Percentiles rank a stretch among this genome's conserved stretches.
Conservation (phyloP, 345 rosid species). For the Streptanthus diversifolius region DNA sequence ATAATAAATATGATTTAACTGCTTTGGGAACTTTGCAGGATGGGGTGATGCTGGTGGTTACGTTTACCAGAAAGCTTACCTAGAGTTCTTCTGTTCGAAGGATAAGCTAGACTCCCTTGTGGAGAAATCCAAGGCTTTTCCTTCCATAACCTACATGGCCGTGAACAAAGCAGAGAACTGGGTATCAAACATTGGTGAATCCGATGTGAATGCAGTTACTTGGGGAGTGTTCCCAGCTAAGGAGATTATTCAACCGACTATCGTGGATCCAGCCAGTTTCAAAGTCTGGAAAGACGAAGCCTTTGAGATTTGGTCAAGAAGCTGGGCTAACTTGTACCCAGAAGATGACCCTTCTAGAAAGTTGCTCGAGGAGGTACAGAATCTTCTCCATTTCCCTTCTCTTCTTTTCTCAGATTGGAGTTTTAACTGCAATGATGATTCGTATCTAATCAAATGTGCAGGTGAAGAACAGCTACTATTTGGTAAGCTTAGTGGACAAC, state of each 20-base stretch:
- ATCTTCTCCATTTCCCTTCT: neutral
- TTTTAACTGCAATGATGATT: conserved; percentile 6
- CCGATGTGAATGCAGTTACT: conserved; percentile 82
- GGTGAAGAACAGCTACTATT: conserved; percentile 70
- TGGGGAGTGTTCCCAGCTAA: conserved; percentile 96
- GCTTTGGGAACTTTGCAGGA: conserved; percentile 46
- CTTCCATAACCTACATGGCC: conserved; percentile 64
- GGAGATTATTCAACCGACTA: conserved; percentile 89
- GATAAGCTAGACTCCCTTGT: conserved; percentile 61
- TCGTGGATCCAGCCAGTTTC: conserved; percentile 97
- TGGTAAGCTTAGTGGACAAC: conserved; percentile 68
- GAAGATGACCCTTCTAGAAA: conserved; percentile 63
- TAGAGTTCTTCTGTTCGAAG: conserved; percentile 91
- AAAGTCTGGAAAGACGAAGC: conserved; percentile 97
- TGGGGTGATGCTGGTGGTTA: conserved; percentile 99
- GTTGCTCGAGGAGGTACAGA: conserved; percentile 69
- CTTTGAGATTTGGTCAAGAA: conserved; percentile 87
- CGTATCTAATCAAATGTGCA: conserved; percentile 35
- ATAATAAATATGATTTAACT: neutral
- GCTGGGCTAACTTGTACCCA: conserved; percentile 76
- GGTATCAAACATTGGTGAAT: conserved; percentile 49
- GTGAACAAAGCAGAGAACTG: conserved; percentile 60
- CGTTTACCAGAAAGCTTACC: conserved; percentile 91
- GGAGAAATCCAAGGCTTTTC: conserved; percentile 61
- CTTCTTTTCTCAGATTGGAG: neutral